Conservation (phyloP, 1,284 basidiomycete species). For the Marasmius sp. region DNA sequence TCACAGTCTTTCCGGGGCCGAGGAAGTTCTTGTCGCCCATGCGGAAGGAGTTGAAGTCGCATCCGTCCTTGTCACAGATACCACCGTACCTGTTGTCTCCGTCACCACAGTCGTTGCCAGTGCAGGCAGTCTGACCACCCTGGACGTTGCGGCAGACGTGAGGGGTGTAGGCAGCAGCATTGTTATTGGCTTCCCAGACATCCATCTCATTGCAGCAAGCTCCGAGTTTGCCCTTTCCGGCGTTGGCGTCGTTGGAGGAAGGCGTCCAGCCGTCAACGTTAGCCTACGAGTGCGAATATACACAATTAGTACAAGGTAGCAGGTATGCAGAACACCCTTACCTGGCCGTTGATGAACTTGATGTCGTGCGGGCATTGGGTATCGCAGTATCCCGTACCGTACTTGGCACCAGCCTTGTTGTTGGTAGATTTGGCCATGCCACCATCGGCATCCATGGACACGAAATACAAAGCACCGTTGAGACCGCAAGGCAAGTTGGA, state of each 20-base stretch:
- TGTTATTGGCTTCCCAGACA: conserved; percentile 37
- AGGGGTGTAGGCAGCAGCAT: conserved; percentile 45
- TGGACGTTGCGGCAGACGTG: conserved; percentile 40
- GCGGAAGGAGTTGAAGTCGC: conserved; percentile 61
- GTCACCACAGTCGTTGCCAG: conserved; percentile 32
- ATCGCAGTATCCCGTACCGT: conserved; percentile 56
- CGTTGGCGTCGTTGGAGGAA: conserved; percentile 15
- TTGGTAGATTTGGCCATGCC: conserved; percentile 40
- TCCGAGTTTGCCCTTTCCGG: conserved; percentile 35
- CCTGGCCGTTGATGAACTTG: conserved; percentile 55
- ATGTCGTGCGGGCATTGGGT: conserved; percentile 52
- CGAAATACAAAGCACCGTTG: conserved; percentile 52
- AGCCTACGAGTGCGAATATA: conserved; percentile 28
- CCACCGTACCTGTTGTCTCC: conserved; percentile 32
- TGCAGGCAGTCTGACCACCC: conserved; percentile 33
- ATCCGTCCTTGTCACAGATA: conserved; percentile 49
- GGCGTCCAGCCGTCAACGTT: conserved; percentile 41
- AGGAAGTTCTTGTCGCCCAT: conserved; percentile 51
- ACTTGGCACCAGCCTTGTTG: conserved; percentile 56
- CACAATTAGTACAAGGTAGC: neutral
- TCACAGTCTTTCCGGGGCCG: conserved; percentile 41
- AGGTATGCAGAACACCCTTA: conserved; percentile 19
- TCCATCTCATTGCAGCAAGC: conserved; percentile 56
- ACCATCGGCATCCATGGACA: conserved; percentile 52
- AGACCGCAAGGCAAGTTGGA: conserved; percentile 55